Evolutionary conservation across 495 filamentous ascomycete genomes (phyloP).

Genomic region (Penicillium samsonianum): DNA sequence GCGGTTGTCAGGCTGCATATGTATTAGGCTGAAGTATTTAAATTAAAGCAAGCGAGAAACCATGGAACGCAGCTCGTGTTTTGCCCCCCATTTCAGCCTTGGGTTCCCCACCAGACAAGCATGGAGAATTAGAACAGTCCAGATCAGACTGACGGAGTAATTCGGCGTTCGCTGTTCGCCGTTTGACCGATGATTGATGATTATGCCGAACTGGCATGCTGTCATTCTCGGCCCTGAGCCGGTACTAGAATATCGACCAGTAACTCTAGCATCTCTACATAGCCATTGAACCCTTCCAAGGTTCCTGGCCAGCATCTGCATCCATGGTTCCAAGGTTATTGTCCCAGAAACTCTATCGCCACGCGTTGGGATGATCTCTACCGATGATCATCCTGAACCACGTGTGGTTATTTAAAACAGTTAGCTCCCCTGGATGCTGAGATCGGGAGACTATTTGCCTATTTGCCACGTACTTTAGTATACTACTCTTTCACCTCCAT

Average conservation of each 20-base stretch:
- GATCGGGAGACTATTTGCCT: constrained; percentile 20
- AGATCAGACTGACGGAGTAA: background rate
- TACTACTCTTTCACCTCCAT: background rate
- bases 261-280: too few species aligned
- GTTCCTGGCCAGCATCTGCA: too few species aligned
- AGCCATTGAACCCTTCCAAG: too few species aligned
- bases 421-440: background rate
- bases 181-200: background rate
- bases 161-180: background rate
- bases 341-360: background rate
- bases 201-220: background rate
- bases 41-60: background rate
- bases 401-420: background rate
- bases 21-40: background rate
- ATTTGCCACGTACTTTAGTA: constrained; percentile 7
- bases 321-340: too few species aligned
- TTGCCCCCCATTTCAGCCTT: background rate
- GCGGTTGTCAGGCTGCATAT: background rate
- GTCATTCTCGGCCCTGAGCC: background rate
- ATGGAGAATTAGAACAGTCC: background rate
- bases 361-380: constrained; percentile 6
- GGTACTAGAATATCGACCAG: too few species aligned
- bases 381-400: background rate
- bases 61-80: background rate
- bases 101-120: background rate